These are phyloP conservation scores for Colletotrichum orchidophilum DNA, from an alignment of 2,329 filamentous ascomycete species.

Conservation along the genomic window DNA sequence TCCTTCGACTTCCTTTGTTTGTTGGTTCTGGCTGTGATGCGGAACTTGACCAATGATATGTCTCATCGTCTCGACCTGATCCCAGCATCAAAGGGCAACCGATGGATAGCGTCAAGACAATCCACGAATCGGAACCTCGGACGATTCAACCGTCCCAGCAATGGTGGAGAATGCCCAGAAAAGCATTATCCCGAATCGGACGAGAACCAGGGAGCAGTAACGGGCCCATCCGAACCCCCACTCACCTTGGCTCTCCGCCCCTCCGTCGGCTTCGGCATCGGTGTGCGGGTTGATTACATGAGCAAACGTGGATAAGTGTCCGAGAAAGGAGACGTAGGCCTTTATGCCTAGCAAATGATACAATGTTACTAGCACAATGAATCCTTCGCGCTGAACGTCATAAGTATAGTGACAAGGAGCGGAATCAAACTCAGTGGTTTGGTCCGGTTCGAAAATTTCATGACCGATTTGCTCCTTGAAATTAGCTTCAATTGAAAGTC, in stretches of 20 bases:
- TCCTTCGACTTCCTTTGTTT: not conserved
- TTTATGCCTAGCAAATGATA: not conserved
- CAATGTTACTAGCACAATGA: not conserved
- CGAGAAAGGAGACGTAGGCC: not conserved
- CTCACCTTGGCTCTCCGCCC: not conserved
- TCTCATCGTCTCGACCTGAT: too few relatives aligned
- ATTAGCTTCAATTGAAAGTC: not conserved
- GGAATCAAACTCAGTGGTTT: not conserved
- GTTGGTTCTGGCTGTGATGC: not conserved
- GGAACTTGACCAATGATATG: not conserved
- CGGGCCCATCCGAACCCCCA: not conserved
- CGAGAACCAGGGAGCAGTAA: not conserved
- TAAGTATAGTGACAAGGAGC: not conserved
- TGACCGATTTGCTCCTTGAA: too few relatives aligned
- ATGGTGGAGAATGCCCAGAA: not conserved
- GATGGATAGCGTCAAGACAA: not conserved
- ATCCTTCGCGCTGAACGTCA: not conserved
- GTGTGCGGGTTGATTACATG: not conserved
- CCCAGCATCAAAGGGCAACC: not conserved
- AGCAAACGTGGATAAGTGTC: not conserved
- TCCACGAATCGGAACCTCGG: not conserved
- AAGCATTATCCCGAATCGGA: conserved; percentile 9
- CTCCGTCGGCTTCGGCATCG: not conserved
- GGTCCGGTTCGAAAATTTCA: too few relatives aligned
- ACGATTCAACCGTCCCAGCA: not conserved